Percentiles rank a stretch among this genome's conserved stretches.
phyloP scores from a whole-genome alignment of 306 rosid genomes.

The Prunus fruticosa region DNA sequence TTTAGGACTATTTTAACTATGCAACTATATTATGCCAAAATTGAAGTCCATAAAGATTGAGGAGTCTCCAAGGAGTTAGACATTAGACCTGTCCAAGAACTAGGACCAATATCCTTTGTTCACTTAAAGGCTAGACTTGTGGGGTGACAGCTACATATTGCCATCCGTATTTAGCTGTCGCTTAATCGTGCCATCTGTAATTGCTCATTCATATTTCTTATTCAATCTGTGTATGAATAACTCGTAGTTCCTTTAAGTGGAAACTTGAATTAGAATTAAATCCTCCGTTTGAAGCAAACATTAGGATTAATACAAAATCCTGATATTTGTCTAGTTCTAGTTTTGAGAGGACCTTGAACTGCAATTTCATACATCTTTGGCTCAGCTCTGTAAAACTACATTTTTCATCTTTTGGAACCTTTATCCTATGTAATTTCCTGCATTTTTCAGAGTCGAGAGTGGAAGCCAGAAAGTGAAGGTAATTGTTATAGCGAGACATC shows the following conservation, averaged over 20 bases:
- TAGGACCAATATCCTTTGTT: background rate
- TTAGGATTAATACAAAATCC: background rate
- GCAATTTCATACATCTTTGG: background rate
- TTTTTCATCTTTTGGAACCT: background rate
- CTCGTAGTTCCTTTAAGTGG: background rate
- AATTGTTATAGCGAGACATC: constrained; percentile 72
- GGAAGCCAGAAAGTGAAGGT: constrained; percentile 69
- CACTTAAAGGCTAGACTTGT: background rate
- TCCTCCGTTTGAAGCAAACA: background rate
- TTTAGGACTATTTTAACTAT: background rate
- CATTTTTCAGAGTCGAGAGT: constrained; percentile 78
- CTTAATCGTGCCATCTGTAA: no score
- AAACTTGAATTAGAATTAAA: background rate
- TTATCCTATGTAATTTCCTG: constrained; percentile 6
- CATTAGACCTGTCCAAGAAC: background rate
- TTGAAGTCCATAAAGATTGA: background rate
- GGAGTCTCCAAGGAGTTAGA: background rate
- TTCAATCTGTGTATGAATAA: background rate
- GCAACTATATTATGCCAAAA: background rate
- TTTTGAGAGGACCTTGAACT: background rate
- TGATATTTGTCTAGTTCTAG: background rate
- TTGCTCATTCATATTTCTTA: no score
- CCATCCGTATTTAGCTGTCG: no score
- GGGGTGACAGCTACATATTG: background rate
- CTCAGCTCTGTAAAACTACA: background rate